Base-by-base conservation (phyloP, 257 asterid genomes). In the Penstemon davidsonii region DNA sequence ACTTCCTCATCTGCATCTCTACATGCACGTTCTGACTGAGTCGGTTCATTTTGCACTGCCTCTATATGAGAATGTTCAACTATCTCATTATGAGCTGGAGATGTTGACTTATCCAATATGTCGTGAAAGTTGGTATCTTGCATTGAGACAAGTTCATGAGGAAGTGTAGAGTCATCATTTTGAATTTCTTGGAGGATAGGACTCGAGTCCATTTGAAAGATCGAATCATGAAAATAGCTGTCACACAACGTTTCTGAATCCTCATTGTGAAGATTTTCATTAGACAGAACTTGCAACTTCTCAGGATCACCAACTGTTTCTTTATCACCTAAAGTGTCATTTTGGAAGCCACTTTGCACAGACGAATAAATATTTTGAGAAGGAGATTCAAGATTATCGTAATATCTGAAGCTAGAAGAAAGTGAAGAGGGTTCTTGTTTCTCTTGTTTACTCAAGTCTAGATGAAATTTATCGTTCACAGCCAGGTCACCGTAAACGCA, bases 401-500 rank as follows among this genome's bases (percentile, higher is more conserved):
- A 67, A 52, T 40, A 45, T 45, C 45, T 57, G 12, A 55, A 56
- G 40, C 60, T 64, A 33, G 71, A 68, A 11, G 57, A 10, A 7
- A 49, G 40, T 13, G 77, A 62, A 1, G 69, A 41, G 10, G 62
- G 59, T 38, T 59, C 75, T 18, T 58, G 58, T 18, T 68, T 71
- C 37, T 40, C 73, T 40, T 71, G 67, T 45, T 66, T 67, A 40
- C 33, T 51, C 54, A 52, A 46, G 6, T 42, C 51, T 42, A 59
- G 55, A 58, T 75, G 40, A 42, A 12, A 54, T 41, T 69, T 42
- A 60, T 60, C 62, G 36, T 53, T 41, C 43, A 38, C 38, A 42
- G 55, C 69, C 8, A 60, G 68, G 55, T 73, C 72, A 62, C 55
- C 62, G 47, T 37, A 72, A 10, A 51, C 68, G 49, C 43, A 68